Base-by-base conservation (phyloP, 73 alveolate species). In the Strombidium stylifer region DNA sequence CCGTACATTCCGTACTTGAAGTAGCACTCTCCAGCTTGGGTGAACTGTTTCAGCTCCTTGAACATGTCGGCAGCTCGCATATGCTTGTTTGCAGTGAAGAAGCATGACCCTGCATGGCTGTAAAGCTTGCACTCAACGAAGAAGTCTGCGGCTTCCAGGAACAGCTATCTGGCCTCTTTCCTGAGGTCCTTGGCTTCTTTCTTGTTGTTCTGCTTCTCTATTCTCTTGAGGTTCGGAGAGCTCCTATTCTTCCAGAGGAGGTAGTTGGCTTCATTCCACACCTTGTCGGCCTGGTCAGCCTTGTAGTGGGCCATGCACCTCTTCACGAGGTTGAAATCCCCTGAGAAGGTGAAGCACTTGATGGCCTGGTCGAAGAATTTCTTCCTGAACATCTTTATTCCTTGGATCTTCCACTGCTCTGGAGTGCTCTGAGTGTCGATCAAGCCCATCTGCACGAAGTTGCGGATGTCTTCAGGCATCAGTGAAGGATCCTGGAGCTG, bases 1-100 rank as follows among this genome's bases (percentile, higher is more conserved):
- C 32, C 25, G 31, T 82, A 86, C 15, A 68, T 58, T 25, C 64
- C 64, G 2, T 42, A 31, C 20, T 15, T 30, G 15, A 47, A 67
- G 15, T 58, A 83, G 19, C 82, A 69, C 71, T 84, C 94, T 23
- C 83, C 94, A 20, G 94, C 94, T 58, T 36, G 15, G 4, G 42
- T 6, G 42, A 6, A 32, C n/a, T 6, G 10, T 4, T 10, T 10
- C 4, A 32, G 4, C 42, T 32, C 4, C 42, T 32, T 10, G 10
- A 32, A 32, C n/a, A 32, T 4, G n/a, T 4, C 4, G 42, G 42
- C 42, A 32, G 42, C 42, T 10, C 10, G n/a, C n/a, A 10, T 32
- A 32, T 32, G 10, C 10, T 32, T 6, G 4, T 32, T 4, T 4
- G 42, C 42, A 6, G 42, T 32, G 42, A 6, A 32, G 42, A 32